Evolutionary conservation across 768 basidiomycete species (phyloP).

Genomic region (Mrakia gelida): DNA sequence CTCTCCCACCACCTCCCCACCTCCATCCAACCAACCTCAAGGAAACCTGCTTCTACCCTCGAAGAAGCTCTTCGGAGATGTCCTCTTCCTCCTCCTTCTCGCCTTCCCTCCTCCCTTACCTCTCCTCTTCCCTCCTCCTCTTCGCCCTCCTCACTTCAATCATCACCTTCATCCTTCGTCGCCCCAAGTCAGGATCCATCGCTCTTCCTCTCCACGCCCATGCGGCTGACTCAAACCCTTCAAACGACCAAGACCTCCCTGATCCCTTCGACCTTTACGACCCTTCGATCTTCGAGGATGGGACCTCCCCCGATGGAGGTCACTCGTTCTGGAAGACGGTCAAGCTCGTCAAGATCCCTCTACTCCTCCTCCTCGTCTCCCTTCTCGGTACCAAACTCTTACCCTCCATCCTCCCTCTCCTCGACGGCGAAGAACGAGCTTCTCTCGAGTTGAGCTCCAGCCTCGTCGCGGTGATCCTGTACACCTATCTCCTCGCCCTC

Average conservation of each 20-base stretch:
- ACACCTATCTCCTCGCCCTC: slow-evolving; percentile 59
- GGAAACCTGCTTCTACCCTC: not conserved
- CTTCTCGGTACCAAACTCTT: slow-evolving; percentile 43
- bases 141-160: slow-evolving; percentile 9
- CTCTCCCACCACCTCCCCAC: no score
- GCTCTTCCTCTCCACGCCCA: slow-evolving; percentile 15
- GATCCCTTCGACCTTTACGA: slow-evolving; percentile 28
- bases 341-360: slow-evolving; percentile 60
- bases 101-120: not conserved
- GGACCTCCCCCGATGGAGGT: slow-evolving; percentile 59
- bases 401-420: slow-evolving; percentile 39
- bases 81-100: not conserved
- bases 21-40: no score
- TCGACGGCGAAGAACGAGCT: no score
- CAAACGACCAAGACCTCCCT: no score
- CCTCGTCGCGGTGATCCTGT: slow-evolving; percentile 50
- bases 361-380: slow-evolving; percentile 51
- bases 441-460: slow-evolving; percentile 50
- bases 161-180: not conserved
- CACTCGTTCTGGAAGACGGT: slow-evolving; percentile 56
- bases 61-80: not conserved
- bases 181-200: not conserved
- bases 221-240: no score
- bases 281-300: slow-evolving; percentile 47
- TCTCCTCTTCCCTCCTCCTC: slow-evolving; percentile 9